Conservation (phyloP, 2,329 filamentous ascomycete species). For the Dactylellina leptospora region DNA sequence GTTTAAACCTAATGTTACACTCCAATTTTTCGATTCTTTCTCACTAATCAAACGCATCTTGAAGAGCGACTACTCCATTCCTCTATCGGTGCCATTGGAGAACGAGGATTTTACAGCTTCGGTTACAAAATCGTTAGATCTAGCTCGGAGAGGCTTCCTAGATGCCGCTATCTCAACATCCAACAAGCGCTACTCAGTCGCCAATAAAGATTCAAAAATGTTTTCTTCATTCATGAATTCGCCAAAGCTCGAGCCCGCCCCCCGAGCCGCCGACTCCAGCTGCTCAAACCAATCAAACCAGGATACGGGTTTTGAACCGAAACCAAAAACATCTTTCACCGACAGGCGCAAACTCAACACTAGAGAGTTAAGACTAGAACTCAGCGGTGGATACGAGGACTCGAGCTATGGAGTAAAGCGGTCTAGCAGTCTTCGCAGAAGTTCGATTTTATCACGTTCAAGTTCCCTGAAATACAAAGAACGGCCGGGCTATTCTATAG, state of each 20-base stretch:
- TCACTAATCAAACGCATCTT: not conserved
- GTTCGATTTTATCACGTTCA: conserved; percentile 14
- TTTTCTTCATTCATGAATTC: conserved; percentile 19
- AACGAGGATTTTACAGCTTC: conserved; percentile 43
- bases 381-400: conserved; percentile 27
- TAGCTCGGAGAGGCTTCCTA: conserved; percentile 13
- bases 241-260: conserved; percentile 12
- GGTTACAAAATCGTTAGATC: conserved; percentile 25
- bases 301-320: conserved; percentile 10
- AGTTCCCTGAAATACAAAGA: conserved; percentile 16
- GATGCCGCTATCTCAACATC: not conserved
- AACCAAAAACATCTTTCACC: conserved; percentile 43
- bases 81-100: conserved; percentile 15
- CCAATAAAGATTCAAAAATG: conserved; percentile 15
- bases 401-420: conserved; percentile 11
- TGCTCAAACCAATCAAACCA: conserved; percentile 1
- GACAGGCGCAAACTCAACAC: conserved; percentile 47
- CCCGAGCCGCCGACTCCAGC: conserved; percentile 4
- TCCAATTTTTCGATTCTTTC: not conserved
- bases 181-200: conserved; percentile 1
- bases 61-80: conserved; percentile 35
- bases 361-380: conserved; percentile 45
- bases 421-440: conserved; percentile 25
- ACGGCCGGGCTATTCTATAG: not conserved
- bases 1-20: no score